Conservation (phyloP, 371 early-diverging fungal genomes). For the Mortierella sp. region DNA sequence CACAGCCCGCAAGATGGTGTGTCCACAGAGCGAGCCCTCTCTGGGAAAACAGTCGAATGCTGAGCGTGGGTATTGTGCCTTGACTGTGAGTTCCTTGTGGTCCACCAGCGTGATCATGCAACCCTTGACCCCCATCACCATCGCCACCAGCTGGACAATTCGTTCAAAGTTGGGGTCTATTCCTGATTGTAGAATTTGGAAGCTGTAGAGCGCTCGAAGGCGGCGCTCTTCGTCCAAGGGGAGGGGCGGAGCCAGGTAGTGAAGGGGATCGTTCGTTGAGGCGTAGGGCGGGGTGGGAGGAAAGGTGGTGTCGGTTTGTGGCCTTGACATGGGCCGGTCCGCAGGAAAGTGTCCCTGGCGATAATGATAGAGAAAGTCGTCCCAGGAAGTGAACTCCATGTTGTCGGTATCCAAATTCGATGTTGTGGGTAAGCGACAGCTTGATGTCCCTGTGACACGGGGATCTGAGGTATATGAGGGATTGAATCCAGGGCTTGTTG, state of each 20-base stretch:
- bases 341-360: conserved; percentile 38
- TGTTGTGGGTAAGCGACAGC: neutral
- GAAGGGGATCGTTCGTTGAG: neutral
- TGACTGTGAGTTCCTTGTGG: conserved; percentile 31
- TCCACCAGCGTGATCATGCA: conserved; percentile 58
- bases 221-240: conserved; percentile 51
- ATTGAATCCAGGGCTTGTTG: conserved; percentile 29
- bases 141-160: conserved; percentile 54
- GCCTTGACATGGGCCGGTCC: conserved; percentile 21
- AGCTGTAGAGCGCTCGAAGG: conserved; percentile 56
- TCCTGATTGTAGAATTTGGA: conserved; percentile 56
- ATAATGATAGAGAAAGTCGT: conserved; percentile 46
- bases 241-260: conserved; percentile 44
- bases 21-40: conserved; percentile 47
- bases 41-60: conserved; percentile 17
- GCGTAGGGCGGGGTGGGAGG: conserved; percentile 35
- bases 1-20: conserved; percentile 46
- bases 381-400: conserved; percentile 31
- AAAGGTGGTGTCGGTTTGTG: neutral
- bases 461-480: conserved; percentile 24
- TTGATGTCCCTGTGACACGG: neutral
- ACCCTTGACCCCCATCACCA: conserved; percentile 46
- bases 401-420: neutral
- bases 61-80: conserved; percentile 34
- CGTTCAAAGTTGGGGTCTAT: conserved; percentile 59